Evolutionary conservation across 2,329 filamentous ascomycete genomes (phyloP).

Genomic region (Colletotrichum cuscutae): DNA sequence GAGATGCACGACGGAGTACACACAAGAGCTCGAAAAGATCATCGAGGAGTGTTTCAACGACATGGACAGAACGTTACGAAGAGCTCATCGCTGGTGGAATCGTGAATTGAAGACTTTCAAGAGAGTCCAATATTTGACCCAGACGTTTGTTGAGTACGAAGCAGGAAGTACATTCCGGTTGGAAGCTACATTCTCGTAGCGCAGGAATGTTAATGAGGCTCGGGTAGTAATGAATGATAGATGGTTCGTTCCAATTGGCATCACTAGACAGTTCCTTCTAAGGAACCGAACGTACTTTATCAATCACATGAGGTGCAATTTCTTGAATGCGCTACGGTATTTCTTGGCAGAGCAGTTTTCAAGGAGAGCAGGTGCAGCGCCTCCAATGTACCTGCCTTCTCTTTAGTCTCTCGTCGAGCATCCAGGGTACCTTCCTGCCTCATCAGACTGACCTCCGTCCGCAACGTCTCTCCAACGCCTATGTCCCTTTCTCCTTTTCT

Average conservation of each 20-base stretch:
- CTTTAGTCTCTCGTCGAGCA: background rate
- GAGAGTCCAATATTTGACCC: background rate
- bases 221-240: too few relatives aligned
- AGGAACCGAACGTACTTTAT: background rate
- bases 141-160: background rate
- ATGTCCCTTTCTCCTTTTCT: background rate
- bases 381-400: background rate
- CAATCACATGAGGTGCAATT: background rate
- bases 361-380: background rate
- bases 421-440: background rate
- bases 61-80: background rate
- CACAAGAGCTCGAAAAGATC: background rate
- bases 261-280: background rate
- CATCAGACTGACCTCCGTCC: background rate
- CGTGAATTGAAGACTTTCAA: background rate
- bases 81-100: slow-evolving; percentile 3
- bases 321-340: background rate
- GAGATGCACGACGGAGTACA: background rate
- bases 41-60: background rate
- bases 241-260: background rate
- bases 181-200: background rate
- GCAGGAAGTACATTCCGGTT: background rate
- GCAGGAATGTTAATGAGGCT: too few relatives aligned
- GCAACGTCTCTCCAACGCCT: background rate
- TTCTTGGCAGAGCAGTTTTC: background rate